Conservation (phyloP, 2,329 filamentous ascomycete genomes). For the Akanthomyces dipterigenus region DNA sequence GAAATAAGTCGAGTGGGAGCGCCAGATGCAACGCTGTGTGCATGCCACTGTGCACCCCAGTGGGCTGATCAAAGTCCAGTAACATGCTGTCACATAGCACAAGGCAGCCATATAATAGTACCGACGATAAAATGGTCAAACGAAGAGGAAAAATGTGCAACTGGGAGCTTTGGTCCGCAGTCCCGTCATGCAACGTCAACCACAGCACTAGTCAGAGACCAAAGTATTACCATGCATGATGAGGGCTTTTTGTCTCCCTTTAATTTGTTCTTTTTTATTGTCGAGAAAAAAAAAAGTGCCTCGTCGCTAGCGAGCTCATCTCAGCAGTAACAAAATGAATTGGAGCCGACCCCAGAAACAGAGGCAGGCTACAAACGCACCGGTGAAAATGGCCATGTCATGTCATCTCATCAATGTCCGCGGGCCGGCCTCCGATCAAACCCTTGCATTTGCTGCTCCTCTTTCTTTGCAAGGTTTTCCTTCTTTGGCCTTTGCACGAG, state of each 20-base stretch:
- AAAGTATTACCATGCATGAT: neutral
- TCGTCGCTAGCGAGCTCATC: neutral
- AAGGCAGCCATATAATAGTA: neutral
- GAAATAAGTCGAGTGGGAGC: neutral
- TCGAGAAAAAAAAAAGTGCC: neutral
- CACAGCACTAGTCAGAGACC: neutral
- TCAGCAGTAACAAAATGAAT: constrained; percentile 3
- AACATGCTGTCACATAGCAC: neutral
- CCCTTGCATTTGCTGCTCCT: neutral
- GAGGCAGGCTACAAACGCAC: neutral
- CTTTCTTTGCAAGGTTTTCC: neutral
- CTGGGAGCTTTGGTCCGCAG: neutral
- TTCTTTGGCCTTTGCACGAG: neutral
- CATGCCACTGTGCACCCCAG: neutral
- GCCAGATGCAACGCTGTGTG: neutral
- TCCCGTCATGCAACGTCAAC: constrained; percentile 8
- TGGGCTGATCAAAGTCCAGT: neutral
- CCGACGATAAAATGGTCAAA: no score
- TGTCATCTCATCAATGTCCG: constrained; percentile 1
- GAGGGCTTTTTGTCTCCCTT: neutral
- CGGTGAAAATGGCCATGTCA: neutral
- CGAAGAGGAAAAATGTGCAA: neutral
- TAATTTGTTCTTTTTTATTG: neutral
- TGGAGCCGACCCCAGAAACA: neutral
- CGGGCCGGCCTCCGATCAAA: constrained; percentile 9